These are phyloP conservation scores for Malus fusca DNA, from an alignment of 306 rosid species.

Conservation along the genomic window DNA sequence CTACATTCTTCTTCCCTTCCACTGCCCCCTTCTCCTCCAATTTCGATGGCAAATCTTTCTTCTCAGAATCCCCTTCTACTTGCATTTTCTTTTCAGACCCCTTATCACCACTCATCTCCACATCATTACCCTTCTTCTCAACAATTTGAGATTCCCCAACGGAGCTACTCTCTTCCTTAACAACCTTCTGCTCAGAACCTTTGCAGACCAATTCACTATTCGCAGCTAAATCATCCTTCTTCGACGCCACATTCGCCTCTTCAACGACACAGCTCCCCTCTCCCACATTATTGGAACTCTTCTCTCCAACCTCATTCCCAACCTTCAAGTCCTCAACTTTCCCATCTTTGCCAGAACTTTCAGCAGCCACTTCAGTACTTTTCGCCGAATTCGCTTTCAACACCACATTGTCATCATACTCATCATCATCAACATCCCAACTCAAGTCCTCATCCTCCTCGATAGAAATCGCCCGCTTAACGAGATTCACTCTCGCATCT, in stretches of 20 bases:
- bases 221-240: conserved; percentile 1
- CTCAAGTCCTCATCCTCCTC: conserved; percentile 81
- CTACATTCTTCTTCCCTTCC: conserved; percentile 28
- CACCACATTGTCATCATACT: conserved; percentile 18
- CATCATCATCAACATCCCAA: conserved; percentile 86
- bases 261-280: conserved; percentile 11
- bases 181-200: conserved; percentile 18
- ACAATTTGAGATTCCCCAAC: conserved; percentile 20
- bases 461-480: conserved; percentile 49
- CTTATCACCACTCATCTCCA: conserved; percentile 16
- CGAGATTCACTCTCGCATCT: conserved; percentile 58
- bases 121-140: conserved; percentile 9
- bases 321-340: conserved; percentile 4
- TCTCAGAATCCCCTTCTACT: conserved; percentile 26
- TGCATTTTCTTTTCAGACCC: conserved; percentile 17
- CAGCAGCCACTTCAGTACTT: conserved; percentile 27
- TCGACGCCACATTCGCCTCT: conserved; percentile 12
- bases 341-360: conserved; percentile 10
- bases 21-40: conserved; percentile 22
- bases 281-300: conserved; percentile 17
- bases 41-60: conserved; percentile 22
- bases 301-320: neutral
- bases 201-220: conserved; percentile 15
- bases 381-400: conserved; percentile 9
- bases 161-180: conserved; percentile 22